Evolutionary conservation across 345 rosid genomes (phyloP).

Genomic region (Gynandropsis gynandra): DNA sequence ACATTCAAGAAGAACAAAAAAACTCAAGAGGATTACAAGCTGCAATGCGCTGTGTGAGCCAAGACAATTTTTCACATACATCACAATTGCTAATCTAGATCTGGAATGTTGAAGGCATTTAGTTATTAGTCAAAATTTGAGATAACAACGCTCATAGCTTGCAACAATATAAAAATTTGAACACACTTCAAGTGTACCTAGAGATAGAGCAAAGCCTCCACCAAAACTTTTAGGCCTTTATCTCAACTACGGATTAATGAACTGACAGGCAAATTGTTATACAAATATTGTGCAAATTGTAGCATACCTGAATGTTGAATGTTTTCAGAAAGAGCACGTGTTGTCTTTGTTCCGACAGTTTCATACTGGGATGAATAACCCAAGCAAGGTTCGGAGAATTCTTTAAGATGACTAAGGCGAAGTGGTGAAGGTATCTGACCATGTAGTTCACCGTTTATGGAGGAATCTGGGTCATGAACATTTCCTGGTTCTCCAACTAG

Average conservation of each 20-base stretch:
- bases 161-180: too few relatives aligned
- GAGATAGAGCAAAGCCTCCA: not conserved
- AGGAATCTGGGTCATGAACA: slow-evolving; percentile 74
- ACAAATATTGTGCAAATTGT: slow-evolving; percentile 3
- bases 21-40: too few relatives aligned
- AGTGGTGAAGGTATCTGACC: slow-evolving; percentile 64
- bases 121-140: too few relatives aligned
- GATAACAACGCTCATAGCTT: too few relatives aligned
- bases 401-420: slow-evolving; percentile 49
- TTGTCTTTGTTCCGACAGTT: slow-evolving; percentile 24
- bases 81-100: too few relatives aligned
- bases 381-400: slow-evolving; percentile 36
- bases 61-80: too few relatives aligned
- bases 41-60: too few relatives aligned
- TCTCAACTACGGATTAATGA: not conserved
- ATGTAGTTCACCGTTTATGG: slow-evolving; percentile 63
- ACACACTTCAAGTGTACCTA: too few relatives aligned
- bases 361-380: slow-evolving; percentile 32
- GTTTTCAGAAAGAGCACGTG: slow-evolving; percentile 30
- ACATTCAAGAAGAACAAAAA: too few relatives aligned
- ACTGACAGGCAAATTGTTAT: not conserved
- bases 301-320: slow-evolving; percentile 39
- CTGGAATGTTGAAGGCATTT: too few relatives aligned
- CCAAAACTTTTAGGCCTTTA: slow-evolving; percentile 4
- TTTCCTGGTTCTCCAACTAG: slow-evolving; percentile 91